Conservation (phyloP, 1,284 basidiomycete genomes). For the Boletus semigastroideus region DNA sequence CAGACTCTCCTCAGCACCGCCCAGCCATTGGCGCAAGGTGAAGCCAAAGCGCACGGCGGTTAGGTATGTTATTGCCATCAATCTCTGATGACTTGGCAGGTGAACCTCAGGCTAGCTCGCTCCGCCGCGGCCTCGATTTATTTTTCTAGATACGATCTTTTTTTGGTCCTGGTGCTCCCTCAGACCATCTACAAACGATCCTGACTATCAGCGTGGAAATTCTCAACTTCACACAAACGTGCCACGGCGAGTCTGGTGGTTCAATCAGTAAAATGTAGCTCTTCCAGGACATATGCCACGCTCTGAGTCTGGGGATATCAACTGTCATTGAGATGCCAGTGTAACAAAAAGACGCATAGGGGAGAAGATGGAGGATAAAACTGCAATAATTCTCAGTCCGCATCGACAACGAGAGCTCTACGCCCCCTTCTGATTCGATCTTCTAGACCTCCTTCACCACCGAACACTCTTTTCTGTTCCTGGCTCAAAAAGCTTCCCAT, state of each 20-base stretch:
- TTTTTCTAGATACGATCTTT: too few relatives aligned
- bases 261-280: neutral
- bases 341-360: slow-evolving; percentile 9
- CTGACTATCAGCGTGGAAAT: neutral
- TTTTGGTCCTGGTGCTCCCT: neutral
- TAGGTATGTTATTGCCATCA: slow-evolving; percentile 7
- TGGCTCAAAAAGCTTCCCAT: slow-evolving; percentile 70
- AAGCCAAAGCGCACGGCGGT: neutral
- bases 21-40: neutral
- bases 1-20: slow-evolving; percentile 16
- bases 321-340: slow-evolving; percentile 1
- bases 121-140: too few relatives aligned
- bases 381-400: slow-evolving; percentile 38
- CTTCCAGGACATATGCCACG: neutral
- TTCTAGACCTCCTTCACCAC: slow-evolving; percentile 72
- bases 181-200: neutral
- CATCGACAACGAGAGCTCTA: slow-evolving; percentile 59
- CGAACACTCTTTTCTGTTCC: slow-evolving; percentile 78
- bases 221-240: too few relatives aligned
- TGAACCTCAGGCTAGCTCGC: too few relatives aligned
- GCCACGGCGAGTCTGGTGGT: neutral
- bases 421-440: slow-evolving; percentile 70
- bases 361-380: slow-evolving; percentile 2
- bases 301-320: neutral
- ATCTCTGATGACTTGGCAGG: too few relatives aligned